phyloP scores from a whole-genome alignment of 176 grass and related monocot genomes.

The Rhynchospora tenuis region DNA sequence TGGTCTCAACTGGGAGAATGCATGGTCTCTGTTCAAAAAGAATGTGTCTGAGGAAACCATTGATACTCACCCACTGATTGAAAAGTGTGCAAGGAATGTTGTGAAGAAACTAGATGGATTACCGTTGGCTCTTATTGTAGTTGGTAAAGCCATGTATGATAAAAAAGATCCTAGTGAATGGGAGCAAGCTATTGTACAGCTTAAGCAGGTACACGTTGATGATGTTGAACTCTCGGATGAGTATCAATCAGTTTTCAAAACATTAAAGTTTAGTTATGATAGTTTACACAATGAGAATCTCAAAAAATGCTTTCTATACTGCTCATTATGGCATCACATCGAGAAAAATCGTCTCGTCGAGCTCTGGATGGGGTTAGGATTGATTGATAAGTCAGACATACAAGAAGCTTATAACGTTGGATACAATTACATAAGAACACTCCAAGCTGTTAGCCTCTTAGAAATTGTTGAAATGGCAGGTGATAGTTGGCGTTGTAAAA shows the following conservation, averaged over 20 bases:
- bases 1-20: neutral
- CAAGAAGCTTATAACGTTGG: neutral
- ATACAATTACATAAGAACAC: neutral
- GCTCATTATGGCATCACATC: neutral
- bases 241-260: neutral
- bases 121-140: constrained; percentile 24
- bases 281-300: neutral
- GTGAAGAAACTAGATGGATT: neutral
- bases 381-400: constrained; percentile 1
- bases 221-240: neutral
- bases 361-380: neutral
- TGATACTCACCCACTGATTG: neutral
- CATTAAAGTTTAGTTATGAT: constrained; percentile 19
- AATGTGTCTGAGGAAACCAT: constrained; percentile 5
- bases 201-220: neutral
- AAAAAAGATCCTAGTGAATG: neutral
- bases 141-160: constrained; percentile 8
- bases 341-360: neutral
- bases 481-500: neutral
- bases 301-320: constrained; percentile 13
- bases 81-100: neutral
- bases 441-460: constrained; percentile 9
- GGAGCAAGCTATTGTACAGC: neutral
- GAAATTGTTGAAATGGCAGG: neutral
- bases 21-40: constrained; percentile 7